Conservation (phyloP, 2,329 filamentous ascomycete genomes). For the Bipolaris cookei region DNA sequence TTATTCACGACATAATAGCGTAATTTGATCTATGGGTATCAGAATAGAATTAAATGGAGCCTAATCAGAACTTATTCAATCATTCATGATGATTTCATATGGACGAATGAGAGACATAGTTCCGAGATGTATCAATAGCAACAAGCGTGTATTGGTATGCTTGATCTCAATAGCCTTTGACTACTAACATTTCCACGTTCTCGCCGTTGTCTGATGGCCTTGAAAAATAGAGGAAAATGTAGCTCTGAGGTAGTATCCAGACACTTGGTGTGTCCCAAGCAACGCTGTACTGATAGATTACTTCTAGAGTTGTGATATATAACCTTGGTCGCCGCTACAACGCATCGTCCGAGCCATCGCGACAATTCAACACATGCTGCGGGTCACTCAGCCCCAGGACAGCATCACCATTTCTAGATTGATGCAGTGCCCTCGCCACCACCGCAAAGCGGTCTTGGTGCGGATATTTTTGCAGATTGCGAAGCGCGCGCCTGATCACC, state of each 20-base stretch:
- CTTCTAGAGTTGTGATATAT: neutral
- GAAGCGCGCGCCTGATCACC: neutral
- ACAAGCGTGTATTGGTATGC: no score
- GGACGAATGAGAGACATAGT: no score
- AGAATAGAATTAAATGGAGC: neutral
- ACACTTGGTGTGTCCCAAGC: no score
- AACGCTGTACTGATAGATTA: neutral
- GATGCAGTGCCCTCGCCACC: neutral
- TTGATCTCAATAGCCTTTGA: no score
- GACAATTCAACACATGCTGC: neutral
- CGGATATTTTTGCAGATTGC: neutral
- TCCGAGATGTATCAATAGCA: no score
- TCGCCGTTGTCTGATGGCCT: no score
- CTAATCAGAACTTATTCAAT: no score
- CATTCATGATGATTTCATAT: no score
- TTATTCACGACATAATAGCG: neutral
- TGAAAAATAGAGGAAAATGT: no score
- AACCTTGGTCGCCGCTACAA: neutral
- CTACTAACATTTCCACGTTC: no score
- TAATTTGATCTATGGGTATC: neutral
- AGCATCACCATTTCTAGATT: neutral
- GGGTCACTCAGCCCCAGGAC: neutral
- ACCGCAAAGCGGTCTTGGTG: neutral
- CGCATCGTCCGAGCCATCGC: neutral
- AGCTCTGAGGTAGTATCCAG: no score